Evolutionary conservation across 495 filamentous ascomycete genomes (phyloP), one percentile per base, ranked within the genome.

Genomic region (Sporormia fimetaria): DNA sequence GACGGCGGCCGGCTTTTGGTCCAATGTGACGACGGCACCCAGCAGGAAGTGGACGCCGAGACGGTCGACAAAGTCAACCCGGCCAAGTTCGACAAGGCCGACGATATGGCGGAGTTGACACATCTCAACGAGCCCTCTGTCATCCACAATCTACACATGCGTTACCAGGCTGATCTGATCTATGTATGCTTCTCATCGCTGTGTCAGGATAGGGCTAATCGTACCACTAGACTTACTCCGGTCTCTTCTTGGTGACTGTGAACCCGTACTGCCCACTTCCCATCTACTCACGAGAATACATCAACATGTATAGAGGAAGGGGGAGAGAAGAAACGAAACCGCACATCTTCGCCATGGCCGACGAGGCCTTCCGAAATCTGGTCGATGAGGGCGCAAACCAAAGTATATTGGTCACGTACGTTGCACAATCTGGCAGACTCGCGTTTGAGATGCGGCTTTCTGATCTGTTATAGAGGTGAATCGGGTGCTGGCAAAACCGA

Each of bases 401-500:
- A 60, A 94, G 87, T 56, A 96, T 99, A 55, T 68, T 99, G 24
- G 92, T 99, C 4, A 99, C 92, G 68, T 76, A 56, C 58, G 71
- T 65, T 21, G 10, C 26, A 2, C 6, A 12, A n/a, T 22, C 9
- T 21, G 22, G 9, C 15, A 9, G 12, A 7, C 27, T 45, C 15
- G 21, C 9, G 30, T 5, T 16, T 40, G 3, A 41, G 3, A 11
- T n/a, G 16, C 11, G 14, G n/a, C 18, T 17, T 11, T 17, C 57
- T 51, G 30, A 58, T 36, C 31, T 20, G n/a, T 4, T 12, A 12
- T 37, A 76, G 72, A 21, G 92, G 92, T 59, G 92, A 99, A 63
- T 99, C 92, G 15, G 92, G 92, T 48, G 92, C 92, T 20, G 92
- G 92, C 47, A 99, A 99, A 63, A 99, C 92, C 0, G 92, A 99